Base-by-base conservation (phyloP, 2,329 filamentous ascomycete genomes). In the Aspergillus brunneoviolaceus region DNA sequence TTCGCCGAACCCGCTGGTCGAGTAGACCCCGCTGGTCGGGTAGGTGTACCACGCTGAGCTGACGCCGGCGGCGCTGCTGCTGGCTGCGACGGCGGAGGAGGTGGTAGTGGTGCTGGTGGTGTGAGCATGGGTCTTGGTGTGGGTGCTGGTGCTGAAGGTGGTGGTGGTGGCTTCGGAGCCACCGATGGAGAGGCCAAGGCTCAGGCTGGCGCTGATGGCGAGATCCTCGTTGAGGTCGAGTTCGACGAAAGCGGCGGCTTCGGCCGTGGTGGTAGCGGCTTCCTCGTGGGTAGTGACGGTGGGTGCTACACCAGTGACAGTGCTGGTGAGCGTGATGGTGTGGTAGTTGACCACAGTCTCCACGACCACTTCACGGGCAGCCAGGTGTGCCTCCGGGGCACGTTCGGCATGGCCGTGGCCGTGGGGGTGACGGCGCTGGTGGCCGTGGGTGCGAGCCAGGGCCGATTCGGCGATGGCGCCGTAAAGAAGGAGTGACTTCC, bases 1-100 rank as follows among this genome's bases (percentile, higher is more conserved):
- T 1, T 51, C 68, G 19, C 76, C 76, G 51, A 78, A 78, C 29
- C 72, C 67, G 0, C 63, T 50, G 31, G 51, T 67, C 2, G 67
- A 65, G 55, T 67, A 71, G 2, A 63, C 19, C 0, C 65, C 63
- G 23, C 63, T 39, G n/a, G 64, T 49, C 0, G 71, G 69, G 7
- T 51, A 55, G 2, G 67, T 56, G 3, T 68, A 68, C 71, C 72
- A 72, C 49, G 57, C 52, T 11, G 62, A 49, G 60, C 50, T 19
- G 63, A 48, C 19, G 52, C 49, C 25, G 31, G 27, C 50, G 56
- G 60, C 16, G 42, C 27, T 7, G 58, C 31, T n/a, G 56, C 59
- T 7, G 29, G 48, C 16, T 23, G 54, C 49, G 53, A 59, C 31
- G 42, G 50, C 47, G 53, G 51, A 27, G 53, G 55, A 53, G 48